A percentile compares a stretch with the other conserved stretches of the same genome.
These are phyloP conservation scores for Brasilioporus rufonigricans DNA, from an alignment of 768 basidiomycete genomes.

Conservation along the genomic window DNA sequence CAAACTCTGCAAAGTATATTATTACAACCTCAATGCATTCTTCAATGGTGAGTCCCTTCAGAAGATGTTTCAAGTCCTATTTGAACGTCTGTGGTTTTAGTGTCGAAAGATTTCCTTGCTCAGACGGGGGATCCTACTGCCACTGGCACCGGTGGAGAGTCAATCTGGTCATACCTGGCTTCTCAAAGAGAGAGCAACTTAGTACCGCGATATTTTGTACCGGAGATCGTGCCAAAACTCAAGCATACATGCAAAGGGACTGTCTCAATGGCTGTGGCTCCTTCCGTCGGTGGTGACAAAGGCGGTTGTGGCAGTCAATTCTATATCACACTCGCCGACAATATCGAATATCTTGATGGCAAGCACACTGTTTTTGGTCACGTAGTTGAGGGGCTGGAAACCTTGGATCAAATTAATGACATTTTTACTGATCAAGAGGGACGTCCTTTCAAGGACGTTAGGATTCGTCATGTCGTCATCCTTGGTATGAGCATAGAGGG, in stretches of 20 bases:
- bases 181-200: slow-evolving; percentile 37
- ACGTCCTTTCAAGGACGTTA: slow-evolving; percentile 88
- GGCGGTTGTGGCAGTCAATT: slow-evolving; percentile 96
- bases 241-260: slow-evolving; percentile 87
- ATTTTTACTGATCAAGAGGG: slow-evolving; percentile 86
- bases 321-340: slow-evolving; percentile 89
- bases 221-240: slow-evolving; percentile 74
- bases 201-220: slow-evolving; percentile 80
- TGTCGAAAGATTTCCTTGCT: slow-evolving; percentile 96
- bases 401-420: slow-evolving; percentile 90
- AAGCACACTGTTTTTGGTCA: slow-evolving; percentile 94
- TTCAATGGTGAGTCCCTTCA: slow-evolving; percentile 78
- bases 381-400: slow-evolving; percentile 92
- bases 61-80: not conserved
- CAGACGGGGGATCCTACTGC: slow-evolving; percentile 97
- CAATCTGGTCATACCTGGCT: slow-evolving; percentile 74
- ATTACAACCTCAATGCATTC: slow-evolving; percentile 96
- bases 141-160: slow-evolving; percentile 91
- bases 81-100: slow-evolving; percentile 38
- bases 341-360: slow-evolving; percentile 94
- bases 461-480: slow-evolving; percentile 94
- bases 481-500: slow-evolving; percentile 54
- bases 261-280: slow-evolving; percentile 96
- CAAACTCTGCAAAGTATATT: slow-evolving; percentile 96
- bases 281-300: slow-evolving; percentile 59